Base-by-base conservation (phyloP, 108 stramenopile species). In the Licmophora abbreviata region DNA sequence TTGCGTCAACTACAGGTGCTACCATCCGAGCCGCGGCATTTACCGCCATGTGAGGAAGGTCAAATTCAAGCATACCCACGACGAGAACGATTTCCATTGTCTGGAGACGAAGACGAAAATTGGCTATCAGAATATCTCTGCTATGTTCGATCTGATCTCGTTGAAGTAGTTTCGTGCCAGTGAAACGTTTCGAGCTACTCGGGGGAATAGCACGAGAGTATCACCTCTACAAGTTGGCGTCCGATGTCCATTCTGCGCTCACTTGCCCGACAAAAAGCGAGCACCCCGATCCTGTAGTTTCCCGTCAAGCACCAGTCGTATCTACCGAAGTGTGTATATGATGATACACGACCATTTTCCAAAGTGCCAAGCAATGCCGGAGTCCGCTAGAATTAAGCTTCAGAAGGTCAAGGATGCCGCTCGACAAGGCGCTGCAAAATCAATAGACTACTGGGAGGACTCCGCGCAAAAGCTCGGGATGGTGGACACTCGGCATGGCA, bases 101-200 rank as follows among this genome's bases (percentile, higher is more conserved):
- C 58, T 1, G 58, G 54, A 1, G 73, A 74, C 34, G 73, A 74
- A 58, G 73, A 74, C 42, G 28, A 48, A 38, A 74, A 69, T 45
- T 69, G 64, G 68, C 56, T 74, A 7, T 67, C 68, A 1, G 73
- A 74, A 31, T 66, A 61, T 53, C 67, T 69, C 14, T 74, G 68
- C 51, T 74, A 69, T 54, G 63, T 74, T 10, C 54, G 73, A 25
- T 36, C 36, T n/a, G 59, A 74, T 5, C 40, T 69, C 12, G 40
- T 65, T 8, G 73, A 74, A 51, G 60, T 74, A 0, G n/a, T 69
- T 69, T 29, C 55, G 61, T 23, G 73, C 73, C 4, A 66, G 56
- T 21, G 29, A 48, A n/a, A 56, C 61, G 21, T 68, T 69, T 43
- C 55, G 56, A 17, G 48, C 57, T 8, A 55, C 65, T 15, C 35